phyloP scores from a whole-genome alignment of 1,139 yeast genomes.

The Hemisphaericaspora xylanilytica region DNA sequence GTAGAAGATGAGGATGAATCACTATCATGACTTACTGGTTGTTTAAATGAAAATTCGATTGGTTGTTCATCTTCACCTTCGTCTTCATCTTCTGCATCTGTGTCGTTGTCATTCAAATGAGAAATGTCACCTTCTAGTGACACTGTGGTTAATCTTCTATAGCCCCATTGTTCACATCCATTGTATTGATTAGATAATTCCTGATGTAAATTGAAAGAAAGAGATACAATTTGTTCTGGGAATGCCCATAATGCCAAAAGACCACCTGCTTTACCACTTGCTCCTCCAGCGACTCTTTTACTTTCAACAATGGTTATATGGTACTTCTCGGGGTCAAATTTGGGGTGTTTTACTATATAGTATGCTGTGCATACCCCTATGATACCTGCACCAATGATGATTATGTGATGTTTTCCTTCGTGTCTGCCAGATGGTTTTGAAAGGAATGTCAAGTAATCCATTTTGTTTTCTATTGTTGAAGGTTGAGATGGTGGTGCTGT shows the following conservation, averaged over 20 bases:
- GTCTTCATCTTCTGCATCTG: conserved; percentile 11
- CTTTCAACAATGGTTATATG: conserved; percentile 89
- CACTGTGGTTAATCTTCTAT: conserved; percentile 81
- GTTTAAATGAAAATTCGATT: conserved; percentile 11
- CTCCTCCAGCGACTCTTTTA: conserved; percentile 94
- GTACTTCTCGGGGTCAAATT: conserved; percentile 65
- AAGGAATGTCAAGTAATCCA: conserved; percentile 38
- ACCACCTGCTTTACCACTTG: conserved; percentile 98
- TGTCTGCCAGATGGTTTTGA: conserved; percentile 55
- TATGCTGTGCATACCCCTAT: conserved; percentile 95
- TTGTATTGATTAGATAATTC: conserved; percentile 73
- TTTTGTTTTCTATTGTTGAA: conserved; percentile 18
- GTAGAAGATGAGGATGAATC: conserved; percentile 23
- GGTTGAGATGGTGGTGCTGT: neutral
- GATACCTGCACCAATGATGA: conserved; percentile 91
- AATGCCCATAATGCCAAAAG: conserved; percentile 93
- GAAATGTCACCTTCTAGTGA: conserved; percentile 81
- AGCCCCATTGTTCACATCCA: conserved; percentile 90
- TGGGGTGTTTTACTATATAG: conserved; percentile 79
- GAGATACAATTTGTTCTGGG: conserved; percentile 90
- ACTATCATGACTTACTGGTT: conserved; percentile 16
- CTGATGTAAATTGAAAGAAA: conserved; percentile 83
- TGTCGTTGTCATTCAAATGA: conserved; percentile 19
- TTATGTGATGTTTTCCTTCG: conserved; percentile 63
- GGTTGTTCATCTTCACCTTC: conserved; percentile 7